Evolutionary conservation across 2,329 filamentous ascomycete species (phyloP), one percentile per base, ranked within the genome.

Genomic region (Talaromyces funiculosus): DNA sequence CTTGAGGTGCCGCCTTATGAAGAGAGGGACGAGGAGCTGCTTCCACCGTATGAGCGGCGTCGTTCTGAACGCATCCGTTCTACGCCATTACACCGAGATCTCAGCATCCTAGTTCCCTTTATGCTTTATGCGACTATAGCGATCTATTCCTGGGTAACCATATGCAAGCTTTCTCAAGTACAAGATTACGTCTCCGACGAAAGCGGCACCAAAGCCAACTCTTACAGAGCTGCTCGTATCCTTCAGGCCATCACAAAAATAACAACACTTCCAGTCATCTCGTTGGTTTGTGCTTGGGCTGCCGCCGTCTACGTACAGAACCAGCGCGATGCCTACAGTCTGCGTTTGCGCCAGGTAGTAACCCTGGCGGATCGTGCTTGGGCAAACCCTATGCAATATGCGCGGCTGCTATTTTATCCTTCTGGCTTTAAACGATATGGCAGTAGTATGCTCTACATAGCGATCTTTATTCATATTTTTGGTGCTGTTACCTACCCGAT

Each of bases 251-350:
- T 49, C 14, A 33, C 38, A 29, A 31, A 18, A 18, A 37, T 60
- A 8, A 51, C 51, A 14, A 60, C 58, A 20, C 33, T 60, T 22
- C 58, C 58, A 8, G n/a, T 45, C 14, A 60, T 60, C 31, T 60
- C 58, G 10, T 24, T 45, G 3, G 51, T 60, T 18, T 56, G 58
- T 20, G 58, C 58, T 9, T 60, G 58, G 58, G 58, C 58, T 22
- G 51, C 58, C 12, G 67, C 67, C 1, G 58, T 70, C 37, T 70
- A 62, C 59, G 57, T 66, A 12, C 68, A 70, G 60, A 63, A 66
- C 22, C 40, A 63, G 35, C 29, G 40, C 24, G 53, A 61, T 20
- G 49, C 45, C n/a, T 38, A 60, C 20, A 40, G 56, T 47, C 60
- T 68, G 26, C 64, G 45, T 16, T 53, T 68, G 29, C 64, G 65